phyloP scores from a whole-genome alignment of 176 grass and related monocot genomes.

The Avena sativa region DNA sequence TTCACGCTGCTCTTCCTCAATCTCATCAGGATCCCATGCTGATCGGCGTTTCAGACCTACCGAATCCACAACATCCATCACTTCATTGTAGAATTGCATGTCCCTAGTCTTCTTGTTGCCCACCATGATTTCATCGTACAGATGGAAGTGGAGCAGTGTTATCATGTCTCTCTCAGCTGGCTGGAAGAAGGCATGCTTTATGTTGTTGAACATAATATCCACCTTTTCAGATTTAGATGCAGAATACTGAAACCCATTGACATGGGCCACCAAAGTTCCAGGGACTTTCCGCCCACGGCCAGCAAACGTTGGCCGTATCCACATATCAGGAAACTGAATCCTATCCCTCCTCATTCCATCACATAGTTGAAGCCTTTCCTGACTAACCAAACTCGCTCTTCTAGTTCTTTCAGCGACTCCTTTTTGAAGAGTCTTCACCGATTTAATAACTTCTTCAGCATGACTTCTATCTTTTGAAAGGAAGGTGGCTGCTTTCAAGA shows the following conservation, averaged over 20 bases:
- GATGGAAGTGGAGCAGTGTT: conserved; percentile 82
- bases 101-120: conserved; percentile 95
- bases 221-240: conserved; percentile 81
- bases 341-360: conserved; percentile 73
- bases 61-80: conserved; percentile 95
- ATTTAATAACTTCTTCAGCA: conserved; percentile 90
- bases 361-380: conserved; percentile 79
- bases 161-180: conserved; percentile 95
- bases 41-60: conserved; percentile 64
- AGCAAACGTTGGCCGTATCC: conserved; percentile 86
- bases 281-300: conserved; percentile 76
- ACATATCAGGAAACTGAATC: conserved; percentile 67
- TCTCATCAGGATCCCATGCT: conserved; percentile 90
- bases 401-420: conserved; percentile 83
- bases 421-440: conserved; percentile 72
- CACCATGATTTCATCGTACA: conserved; percentile 94
- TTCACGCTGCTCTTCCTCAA: conserved; percentile 92
- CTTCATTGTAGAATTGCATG: conserved; percentile 94
- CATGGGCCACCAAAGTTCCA: conserved; percentile 79
- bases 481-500: conserved; percentile 56
- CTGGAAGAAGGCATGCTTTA: conserved; percentile 98
- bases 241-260: conserved; percentile 89
- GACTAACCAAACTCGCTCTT: conserved; percentile 90
- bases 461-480: conserved; percentile 77
- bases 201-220: conserved; percentile 85